Percentiles rank a stretch among this genome's conserved stretches.
These are phyloP conservation scores for Aspergillus proliferans DNA, from an alignment of 2,329 filamentous ascomycete species.

Conservation along the genomic window DNA sequence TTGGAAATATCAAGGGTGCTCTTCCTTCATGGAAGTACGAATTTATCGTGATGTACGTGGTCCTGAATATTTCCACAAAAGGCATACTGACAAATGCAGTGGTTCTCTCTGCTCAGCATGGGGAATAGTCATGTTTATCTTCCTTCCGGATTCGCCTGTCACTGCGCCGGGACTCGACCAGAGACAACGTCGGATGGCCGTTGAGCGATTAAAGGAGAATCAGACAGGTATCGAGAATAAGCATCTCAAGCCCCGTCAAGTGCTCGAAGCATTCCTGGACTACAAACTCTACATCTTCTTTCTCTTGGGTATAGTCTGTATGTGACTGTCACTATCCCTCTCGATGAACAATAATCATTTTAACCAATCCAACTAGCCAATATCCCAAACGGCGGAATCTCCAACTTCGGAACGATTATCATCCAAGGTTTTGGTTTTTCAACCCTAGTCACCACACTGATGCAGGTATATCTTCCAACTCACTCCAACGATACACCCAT, in stretches of 20 bases:
- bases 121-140: conserved; percentile 53
- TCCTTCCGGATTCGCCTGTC: conserved; percentile 54
- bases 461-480: conserved; percentile 34
- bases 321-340: conserved; percentile 1
- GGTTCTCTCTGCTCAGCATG: conserved; percentile 52
- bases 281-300: conserved; percentile 57
- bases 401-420: conserved; percentile 54
- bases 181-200: conserved; percentile 49
- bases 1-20: conserved; percentile 53
- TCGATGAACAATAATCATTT: neutral
- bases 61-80: neutral
- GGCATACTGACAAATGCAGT: conserved; percentile 10
- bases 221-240: conserved; percentile 57
- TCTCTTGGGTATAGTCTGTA: conserved; percentile 43
- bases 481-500: neutral
- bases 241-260: conserved; percentile 49
- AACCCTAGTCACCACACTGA: conserved; percentile 48
- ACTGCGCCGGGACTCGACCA: conserved; percentile 48
- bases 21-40: conserved; percentile 61
- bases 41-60: conserved; percentile 54
- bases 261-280: conserved; percentile 52
- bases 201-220: conserved; percentile 51
- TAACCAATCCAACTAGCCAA: conserved; percentile 30
- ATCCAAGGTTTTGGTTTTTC: conserved; percentile 54
- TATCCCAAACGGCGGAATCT: conserved; percentile 52